Percentiles rank a stretch among this genome's conserved stretches.
phyloP scores from a whole-genome alignment of 2,329 filamentous ascomycete species.

The Aspergillus sp. region DNA sequence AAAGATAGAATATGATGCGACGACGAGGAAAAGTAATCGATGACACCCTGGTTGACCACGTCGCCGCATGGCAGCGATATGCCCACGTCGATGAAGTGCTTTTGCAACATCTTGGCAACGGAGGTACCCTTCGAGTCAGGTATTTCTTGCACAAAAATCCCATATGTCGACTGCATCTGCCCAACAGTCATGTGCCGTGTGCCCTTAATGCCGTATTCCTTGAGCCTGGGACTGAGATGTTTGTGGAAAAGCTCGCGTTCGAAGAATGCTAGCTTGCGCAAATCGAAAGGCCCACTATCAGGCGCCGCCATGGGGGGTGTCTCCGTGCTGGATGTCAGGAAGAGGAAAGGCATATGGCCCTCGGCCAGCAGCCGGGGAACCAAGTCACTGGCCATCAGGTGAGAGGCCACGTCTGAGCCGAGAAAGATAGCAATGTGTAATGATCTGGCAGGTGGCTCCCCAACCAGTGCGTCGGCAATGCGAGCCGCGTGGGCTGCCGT shows the following conservation, averaged over 20 bases:
- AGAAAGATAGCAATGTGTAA: constrained; percentile 14
- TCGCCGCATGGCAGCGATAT: constrained; percentile 8
- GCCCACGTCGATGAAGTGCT: constrained; percentile 13
- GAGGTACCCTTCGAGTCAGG: neutral
- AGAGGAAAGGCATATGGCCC: constrained; percentile 17
- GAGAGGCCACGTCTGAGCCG: constrained; percentile 10
- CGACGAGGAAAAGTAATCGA: constrained; percentile 3
- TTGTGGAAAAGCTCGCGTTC: constrained; percentile 8
- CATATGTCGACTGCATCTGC: constrained; percentile 9
- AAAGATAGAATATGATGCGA: constrained; percentile 6
- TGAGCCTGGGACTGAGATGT: constrained; percentile 5
- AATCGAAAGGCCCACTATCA: neutral
- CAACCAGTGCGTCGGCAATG: constrained; percentile 11
- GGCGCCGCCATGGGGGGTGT: neutral
- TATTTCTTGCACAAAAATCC: constrained; percentile 8
- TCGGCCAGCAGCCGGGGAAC: constrained; percentile 11
- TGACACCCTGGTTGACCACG: neutral
- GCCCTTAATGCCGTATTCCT: neutral
- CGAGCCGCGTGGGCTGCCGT: constrained; percentile 12
- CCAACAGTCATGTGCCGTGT: neutral
- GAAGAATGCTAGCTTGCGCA: constrained; percentile 11
- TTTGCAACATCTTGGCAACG: neutral
- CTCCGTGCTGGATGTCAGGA: constrained; percentile 4
- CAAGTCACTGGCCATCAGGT: constrained; percentile 11
- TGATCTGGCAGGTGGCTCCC: constrained; percentile 6